Conservation (phyloP, 2,329 filamentous ascomycete genomes). For the Mycosphaerella sp. region DNA sequence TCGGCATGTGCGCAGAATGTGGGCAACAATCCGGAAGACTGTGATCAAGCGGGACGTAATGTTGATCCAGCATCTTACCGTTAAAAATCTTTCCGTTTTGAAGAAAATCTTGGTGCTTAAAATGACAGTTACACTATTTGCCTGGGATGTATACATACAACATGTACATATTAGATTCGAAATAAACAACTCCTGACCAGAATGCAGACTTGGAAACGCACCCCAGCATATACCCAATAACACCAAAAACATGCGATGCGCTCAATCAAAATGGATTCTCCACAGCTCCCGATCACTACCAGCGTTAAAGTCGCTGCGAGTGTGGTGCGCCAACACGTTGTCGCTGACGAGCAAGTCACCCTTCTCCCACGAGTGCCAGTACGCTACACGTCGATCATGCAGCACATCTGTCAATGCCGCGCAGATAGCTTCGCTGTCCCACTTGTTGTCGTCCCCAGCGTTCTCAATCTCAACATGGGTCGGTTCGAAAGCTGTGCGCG, state of each 20-base stretch:
- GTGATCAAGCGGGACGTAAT: slow-evolving; percentile 18
- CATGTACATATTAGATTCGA: too few relatives aligned
- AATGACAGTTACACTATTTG: too few relatives aligned
- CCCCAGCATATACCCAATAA: too few relatives aligned
- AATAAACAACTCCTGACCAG: too few relatives aligned
- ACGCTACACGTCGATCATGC: slow-evolving; percentile 8
- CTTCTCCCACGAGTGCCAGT: slow-evolving; percentile 10
- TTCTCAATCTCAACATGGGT: slow-evolving; percentile 9
- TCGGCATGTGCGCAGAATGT: slow-evolving; percentile 24
- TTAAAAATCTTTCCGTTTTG: too few relatives aligned
- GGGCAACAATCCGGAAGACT: slow-evolving; percentile 23
- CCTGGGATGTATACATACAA: too few relatives aligned
- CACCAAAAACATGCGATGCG: too few relatives aligned
- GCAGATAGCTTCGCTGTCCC: background rate
- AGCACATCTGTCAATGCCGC: slow-evolving; percentile 5
- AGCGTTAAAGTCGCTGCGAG: slow-evolving; percentile 7
- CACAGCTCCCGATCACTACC: slow-evolving; percentile 10
- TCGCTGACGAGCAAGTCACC: slow-evolving; percentile 10
- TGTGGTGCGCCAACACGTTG: slow-evolving; percentile 7
- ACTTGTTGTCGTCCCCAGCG: background rate
- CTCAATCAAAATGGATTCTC: slow-evolving; percentile 13
- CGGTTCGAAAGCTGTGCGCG: slow-evolving; percentile 2
- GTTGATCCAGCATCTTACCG: slow-evolving; percentile 15
- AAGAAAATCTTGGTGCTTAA: background rate
- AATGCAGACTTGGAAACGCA: too few relatives aligned